A percentile compares a stretch with the other conserved stretches of the same genome.
Evolutionary conservation across 176 grass and related monocot species (phyloP).

Genomic region (Bonia amplexicaulis): DNA sequence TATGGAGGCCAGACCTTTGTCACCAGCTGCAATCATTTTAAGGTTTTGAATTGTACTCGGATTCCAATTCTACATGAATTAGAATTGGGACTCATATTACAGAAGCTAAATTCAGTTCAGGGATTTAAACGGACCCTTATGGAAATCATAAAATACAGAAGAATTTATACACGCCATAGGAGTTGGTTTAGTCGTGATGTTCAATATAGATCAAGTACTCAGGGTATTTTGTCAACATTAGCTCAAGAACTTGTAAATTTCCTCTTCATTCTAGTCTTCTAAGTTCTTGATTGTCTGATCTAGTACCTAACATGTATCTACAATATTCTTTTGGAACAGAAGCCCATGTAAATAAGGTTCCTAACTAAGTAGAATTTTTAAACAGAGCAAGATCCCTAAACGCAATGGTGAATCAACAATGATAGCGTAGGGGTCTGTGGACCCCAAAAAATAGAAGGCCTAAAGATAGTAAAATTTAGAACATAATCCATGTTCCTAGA

Average conservation of each 20-base stretch:
- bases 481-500: background rate
- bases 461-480: background rate
- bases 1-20: conserved; percentile 35
- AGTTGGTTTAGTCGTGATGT: background rate
- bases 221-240: background rate
- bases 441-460: background rate
- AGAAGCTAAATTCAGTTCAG: background rate
- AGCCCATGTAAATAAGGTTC: background rate
- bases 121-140: background rate
- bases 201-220: background rate
- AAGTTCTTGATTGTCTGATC: background rate
- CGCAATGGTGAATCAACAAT: background rate
- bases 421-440: background rate
- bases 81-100: background rate
- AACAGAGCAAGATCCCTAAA: background rate
- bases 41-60: background rate
- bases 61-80: background rate
- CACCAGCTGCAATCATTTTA: no score
- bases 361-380: background rate
- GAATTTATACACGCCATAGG: background rate
- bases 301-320: background rate
- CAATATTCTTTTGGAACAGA: background rate
- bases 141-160: background rate
- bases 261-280: no score
- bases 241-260: background rate